These are phyloP conservation scores for Suillus plorans DNA, from an alignment of 768 basidiomycete genomes.

Conservation along the genomic window DNA sequence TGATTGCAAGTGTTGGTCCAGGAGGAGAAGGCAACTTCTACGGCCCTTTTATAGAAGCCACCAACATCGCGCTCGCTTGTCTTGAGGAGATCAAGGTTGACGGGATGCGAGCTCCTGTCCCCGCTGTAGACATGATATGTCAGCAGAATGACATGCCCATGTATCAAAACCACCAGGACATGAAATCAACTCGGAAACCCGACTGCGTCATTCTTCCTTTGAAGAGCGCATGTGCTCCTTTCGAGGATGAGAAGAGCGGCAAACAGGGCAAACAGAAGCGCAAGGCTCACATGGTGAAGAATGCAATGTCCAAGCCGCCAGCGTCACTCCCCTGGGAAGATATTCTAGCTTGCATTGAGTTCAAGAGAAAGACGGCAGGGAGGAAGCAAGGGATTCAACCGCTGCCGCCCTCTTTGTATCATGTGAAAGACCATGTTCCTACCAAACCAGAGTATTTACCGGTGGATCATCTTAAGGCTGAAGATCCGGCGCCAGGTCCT, in stretches of 20 bases:
- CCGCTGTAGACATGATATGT: background rate
- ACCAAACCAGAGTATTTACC: background rate
- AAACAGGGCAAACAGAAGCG: background rate
- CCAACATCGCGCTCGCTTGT: slow-evolving; percentile 1
- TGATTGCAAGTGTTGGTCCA: background rate
- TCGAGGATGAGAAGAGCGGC: background rate
- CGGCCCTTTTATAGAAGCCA: background rate
- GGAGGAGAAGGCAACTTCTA: background rate
- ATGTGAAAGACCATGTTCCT: background rate
- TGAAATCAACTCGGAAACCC: background rate
- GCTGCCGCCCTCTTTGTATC: no score
- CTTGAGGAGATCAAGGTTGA: background rate
- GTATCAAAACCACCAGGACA: background rate
- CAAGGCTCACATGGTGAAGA: background rate
- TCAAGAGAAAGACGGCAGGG: no score
- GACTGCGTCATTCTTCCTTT: slow-evolving; percentile 1
- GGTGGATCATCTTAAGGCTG: background rate
- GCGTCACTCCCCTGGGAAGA: background rate
- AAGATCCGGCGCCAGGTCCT: background rate
- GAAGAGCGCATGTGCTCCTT: background rate
- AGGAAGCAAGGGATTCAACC: no score
- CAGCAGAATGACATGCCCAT: background rate
- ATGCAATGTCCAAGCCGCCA: background rate
- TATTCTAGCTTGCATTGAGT: background rate
- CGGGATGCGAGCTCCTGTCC: background rate